phyloP scores from a whole-genome alignment of 116 monocot species.

The Cymodocea nodosa region DNA sequence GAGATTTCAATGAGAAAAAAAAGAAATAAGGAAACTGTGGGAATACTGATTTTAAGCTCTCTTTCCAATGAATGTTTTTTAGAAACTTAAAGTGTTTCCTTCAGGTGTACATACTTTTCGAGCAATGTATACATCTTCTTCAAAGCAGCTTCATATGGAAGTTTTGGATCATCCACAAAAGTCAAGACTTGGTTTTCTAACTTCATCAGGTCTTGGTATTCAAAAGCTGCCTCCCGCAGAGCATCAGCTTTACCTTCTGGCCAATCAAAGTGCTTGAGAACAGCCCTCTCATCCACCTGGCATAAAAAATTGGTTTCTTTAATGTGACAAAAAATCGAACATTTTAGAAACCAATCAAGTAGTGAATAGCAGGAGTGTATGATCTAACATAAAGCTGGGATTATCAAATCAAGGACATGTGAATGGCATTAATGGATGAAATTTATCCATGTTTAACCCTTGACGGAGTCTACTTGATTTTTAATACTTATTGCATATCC shows the following conservation, averaged over 20 bases:
- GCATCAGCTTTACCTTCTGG: slow-evolving; percentile 96
- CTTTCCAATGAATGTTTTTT: background rate
- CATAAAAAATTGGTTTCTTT: background rate
- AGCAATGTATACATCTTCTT: slow-evolving; percentile 97
- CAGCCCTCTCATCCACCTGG: slow-evolving; percentile 92
- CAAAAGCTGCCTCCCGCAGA: slow-evolving; percentile 81
- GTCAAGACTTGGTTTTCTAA: slow-evolving; percentile 51
- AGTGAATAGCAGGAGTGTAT: no score
- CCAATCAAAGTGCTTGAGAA: slow-evolving; percentile 96
- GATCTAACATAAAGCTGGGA: background rate
- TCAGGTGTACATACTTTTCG: slow-evolving; percentile 52
- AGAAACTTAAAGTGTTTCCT: background rate
- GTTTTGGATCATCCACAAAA: slow-evolving; percentile 70
- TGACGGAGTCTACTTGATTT: no score
- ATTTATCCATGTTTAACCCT: background rate
- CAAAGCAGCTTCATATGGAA: slow-evolving; percentile 68
- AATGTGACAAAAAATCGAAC: background rate
- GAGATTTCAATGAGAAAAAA: slow-evolving; percentile 6
- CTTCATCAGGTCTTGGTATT: slow-evolving; percentile 86
- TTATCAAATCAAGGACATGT: background rate
- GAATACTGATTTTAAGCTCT: no score
- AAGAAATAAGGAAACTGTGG: background rate
- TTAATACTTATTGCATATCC: no score
- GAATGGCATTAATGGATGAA: background rate
- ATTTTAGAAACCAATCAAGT: background rate